Percentiles rank a stretch among this genome's conserved stretches.
Evolutionary conservation across 169 alveolate species (phyloP).

Genomic region (Cyclospora cayetanensis): DNA sequence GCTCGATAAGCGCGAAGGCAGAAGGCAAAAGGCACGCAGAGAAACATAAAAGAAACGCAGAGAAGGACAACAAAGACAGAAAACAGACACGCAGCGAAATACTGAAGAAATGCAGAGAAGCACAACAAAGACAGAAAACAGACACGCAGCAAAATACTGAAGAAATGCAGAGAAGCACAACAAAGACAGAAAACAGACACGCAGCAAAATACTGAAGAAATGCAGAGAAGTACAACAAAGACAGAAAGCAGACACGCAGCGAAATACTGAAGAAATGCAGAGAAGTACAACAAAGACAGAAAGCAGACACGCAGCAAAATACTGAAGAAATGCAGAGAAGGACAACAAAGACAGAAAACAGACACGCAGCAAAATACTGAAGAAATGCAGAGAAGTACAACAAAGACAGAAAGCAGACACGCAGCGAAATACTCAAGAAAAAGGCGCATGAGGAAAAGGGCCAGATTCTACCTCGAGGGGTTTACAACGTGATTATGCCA

Average conservation of each 20-base stretch:
- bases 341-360: background rate
- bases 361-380: background rate
- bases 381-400: background rate
- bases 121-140: too few relatives aligned
- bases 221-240: too few relatives aligned
- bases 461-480: conserved; percentile 81
- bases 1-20: too few relatives aligned
- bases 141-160: too few relatives aligned
- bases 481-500: conserved; percentile 87
- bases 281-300: background rate
- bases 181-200: too few relatives aligned
- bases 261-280: too few relatives aligned
- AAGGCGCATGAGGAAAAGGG: background rate
- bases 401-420: background rate
- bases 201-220: too few relatives aligned
- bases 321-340: too few relatives aligned
- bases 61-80: background rate
- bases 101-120: background rate
- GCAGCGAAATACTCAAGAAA: background rate
- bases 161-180: too few relatives aligned
- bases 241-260: too few relatives aligned
- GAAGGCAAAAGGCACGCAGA: background rate
- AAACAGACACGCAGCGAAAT: background rate
- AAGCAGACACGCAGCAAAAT: background rate
- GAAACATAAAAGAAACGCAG: background rate